Conservation (phyloP, 805 yeast species). For the Candida germanica region DNA sequence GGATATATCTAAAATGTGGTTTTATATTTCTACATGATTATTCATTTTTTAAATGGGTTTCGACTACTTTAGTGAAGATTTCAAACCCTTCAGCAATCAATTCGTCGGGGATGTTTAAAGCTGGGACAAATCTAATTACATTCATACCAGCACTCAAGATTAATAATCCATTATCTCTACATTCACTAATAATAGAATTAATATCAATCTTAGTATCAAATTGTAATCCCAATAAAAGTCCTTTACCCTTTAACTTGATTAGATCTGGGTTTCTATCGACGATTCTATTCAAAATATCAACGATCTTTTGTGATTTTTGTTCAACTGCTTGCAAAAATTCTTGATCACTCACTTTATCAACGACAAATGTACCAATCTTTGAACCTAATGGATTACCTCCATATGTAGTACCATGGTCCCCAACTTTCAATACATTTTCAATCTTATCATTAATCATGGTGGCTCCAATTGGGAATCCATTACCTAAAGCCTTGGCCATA, state of each 20-base stretch:
- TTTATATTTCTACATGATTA: too few species aligned
- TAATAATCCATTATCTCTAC: conserved; percentile 77
- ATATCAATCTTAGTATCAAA: conserved; percentile 58
- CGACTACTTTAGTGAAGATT: conserved; percentile 59
- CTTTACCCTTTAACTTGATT: conserved; percentile 78
- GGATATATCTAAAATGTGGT: too few species aligned
- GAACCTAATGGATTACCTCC: conserved; percentile 96
- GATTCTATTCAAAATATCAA: conserved; percentile 46
- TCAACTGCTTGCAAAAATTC: conserved; percentile 61
- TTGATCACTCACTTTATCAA: conserved; percentile 60
- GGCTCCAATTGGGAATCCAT: conserved; percentile 96
- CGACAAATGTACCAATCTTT: conserved; percentile 73
- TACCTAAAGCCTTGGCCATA: conserved; percentile 94
- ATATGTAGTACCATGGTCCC: conserved; percentile 97
- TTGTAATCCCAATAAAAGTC: conserved; percentile 82
- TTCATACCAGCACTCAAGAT: conserved; percentile 91
- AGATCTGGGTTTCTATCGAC: conserved; percentile 60
- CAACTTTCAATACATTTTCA: conserved; percentile 70
- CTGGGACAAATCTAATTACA: conserved; percentile 88
- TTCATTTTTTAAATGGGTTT: conserved; percentile 5
- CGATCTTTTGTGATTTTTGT: conserved; percentile 56
- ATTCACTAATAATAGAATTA: conserved; percentile 55
- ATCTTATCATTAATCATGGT: conserved; percentile 81
- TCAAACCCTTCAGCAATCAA: conserved; percentile 68
- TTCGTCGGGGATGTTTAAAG: conserved; percentile 75